Conservation (phyloP, 202 grass and related monocot species). For the Saccharum hybrid region DNA sequence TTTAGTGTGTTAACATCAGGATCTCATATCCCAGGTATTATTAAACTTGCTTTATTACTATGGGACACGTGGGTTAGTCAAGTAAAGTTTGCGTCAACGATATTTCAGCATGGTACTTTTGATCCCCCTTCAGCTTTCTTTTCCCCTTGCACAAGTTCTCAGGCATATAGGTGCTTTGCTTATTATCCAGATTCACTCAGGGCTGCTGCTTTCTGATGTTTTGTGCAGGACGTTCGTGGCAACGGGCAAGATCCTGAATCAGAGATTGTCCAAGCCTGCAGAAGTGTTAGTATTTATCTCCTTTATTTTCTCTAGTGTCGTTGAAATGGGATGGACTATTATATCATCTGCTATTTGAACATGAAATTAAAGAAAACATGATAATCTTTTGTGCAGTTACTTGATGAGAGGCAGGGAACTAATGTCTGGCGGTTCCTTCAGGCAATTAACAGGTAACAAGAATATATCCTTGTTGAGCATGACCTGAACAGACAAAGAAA, state of each 20-base stretch:
- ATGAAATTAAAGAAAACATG: slow-evolving; percentile 1
- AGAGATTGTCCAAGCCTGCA: slow-evolving; percentile 90
- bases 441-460: too few relatives aligned
- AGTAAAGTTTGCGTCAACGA: slow-evolving; percentile 82
- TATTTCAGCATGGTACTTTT: slow-evolving; percentile 89
- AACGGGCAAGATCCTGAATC: slow-evolving; percentile 82
- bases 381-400: too few relatives aligned
- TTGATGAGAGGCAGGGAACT: too few relatives aligned
- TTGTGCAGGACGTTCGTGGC: slow-evolving; percentile 76
- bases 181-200: slow-evolving; percentile 29
- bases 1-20: slow-evolving; percentile 18
- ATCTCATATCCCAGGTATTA: slow-evolving; percentile 56
- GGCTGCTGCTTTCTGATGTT: slow-evolving; percentile 16
- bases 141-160: neutral
- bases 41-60: too few relatives aligned
- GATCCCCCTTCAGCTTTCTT: slow-evolving; percentile 6
- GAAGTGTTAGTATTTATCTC: slow-evolving; percentile 77
- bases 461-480: too few relatives aligned
- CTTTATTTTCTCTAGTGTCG: slow-evolving; percentile 5
- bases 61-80: slow-evolving; percentile 89
- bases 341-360: slow-evolving; percentile 18
- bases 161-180: neutral
- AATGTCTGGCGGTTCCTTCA: too few relatives aligned
- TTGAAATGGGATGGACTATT: neutral
- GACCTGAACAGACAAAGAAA: too few relatives aligned